Percentiles rank a stretch among this genome's conserved stretches.
These are phyloP conservation scores for Ascochyta fabae DNA, from an alignment of 2,329 filamentous ascomycete genomes.

Conservation along the genomic window DNA sequence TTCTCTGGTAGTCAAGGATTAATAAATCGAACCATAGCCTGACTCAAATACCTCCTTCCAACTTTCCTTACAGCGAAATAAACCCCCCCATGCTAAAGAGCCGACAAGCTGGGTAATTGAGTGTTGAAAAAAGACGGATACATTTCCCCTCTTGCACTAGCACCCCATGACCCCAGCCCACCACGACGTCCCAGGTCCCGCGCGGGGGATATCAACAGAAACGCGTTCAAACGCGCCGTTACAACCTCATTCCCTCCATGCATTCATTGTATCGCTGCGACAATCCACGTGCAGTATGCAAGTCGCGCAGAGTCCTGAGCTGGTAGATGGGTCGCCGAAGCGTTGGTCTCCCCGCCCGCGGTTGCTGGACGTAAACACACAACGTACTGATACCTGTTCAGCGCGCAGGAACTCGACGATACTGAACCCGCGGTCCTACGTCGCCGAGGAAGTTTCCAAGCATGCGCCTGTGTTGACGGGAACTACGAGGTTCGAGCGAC, in stretches of 20 bases:
- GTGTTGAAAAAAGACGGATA: neutral
- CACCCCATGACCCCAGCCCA: neutral
- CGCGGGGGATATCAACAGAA: neutral
- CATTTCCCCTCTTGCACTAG: neutral
- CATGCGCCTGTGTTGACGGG: conserved; percentile 73
- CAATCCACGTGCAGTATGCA: conserved; percentile 27
- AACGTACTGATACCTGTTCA: conserved; percentile 21
- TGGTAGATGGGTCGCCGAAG: conserved; percentile 24
- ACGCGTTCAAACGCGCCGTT: conserved; percentile 1
- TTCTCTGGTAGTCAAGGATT: too few species aligned
- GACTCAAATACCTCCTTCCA: too few species aligned
- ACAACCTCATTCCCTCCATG: neutral
- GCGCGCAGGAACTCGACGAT: conserved; percentile 47
- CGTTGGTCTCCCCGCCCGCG: conserved; percentile 25
- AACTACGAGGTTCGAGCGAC: conserved; percentile 72
- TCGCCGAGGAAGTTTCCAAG: conserved; percentile 71
- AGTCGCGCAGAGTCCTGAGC: conserved; percentile 34
- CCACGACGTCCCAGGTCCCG: neutral
- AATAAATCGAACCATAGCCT: too few species aligned
- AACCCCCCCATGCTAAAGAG: too few species aligned
- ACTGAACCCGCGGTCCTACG: conserved; percentile 51
- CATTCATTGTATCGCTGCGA: neutral
- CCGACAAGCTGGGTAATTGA: too few species aligned
- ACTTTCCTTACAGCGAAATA: too few species aligned
- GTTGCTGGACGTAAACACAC: too few species aligned